Percentiles rank a stretch among this genome's conserved stretches.
phyloP scores from a whole-genome alignment of 306 rosid genomes.

The Vigna angularis region DNA sequence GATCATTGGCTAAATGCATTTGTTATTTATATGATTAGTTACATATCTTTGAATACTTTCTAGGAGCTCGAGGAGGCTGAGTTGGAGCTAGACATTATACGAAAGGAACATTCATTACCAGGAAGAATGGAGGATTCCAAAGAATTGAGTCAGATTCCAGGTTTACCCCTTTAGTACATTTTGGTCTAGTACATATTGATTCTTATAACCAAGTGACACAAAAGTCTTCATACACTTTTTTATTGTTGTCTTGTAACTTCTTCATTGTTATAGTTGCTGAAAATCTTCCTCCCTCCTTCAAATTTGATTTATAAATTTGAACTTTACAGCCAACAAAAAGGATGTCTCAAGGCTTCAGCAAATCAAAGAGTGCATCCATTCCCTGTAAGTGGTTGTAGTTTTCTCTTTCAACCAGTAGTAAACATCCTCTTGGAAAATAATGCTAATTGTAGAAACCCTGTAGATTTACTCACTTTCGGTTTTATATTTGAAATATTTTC shows the following conservation, averaged over 20 bases:
- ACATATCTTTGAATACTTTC: slow-evolving; percentile 41
- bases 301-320: slow-evolving; percentile 36
- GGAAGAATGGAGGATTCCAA: slow-evolving; percentile 53
- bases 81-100: slow-evolving; percentile 76
- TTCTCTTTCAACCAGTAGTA: slow-evolving; percentile 7
- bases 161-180: slow-evolving; percentile 51
- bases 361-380: slow-evolving; percentile 71
- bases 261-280: slow-evolving; percentile 9
- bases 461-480: slow-evolving; percentile 1
- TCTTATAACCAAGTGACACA: neutral
- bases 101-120: slow-evolving; percentile 60
- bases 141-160: slow-evolving; percentile 53
- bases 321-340: slow-evolving; percentile 60
- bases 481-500: slow-evolving; percentile 11
- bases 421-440: slow-evolving; percentile 21
- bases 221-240: neutral
- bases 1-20: slow-evolving; percentile 38
- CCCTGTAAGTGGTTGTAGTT: slow-evolving; percentile 68
- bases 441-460: slow-evolving; percentile 18
- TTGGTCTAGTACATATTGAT: slow-evolving; percentile 5
- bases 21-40: slow-evolving; percentile 28
- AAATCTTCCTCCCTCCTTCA: neutral
- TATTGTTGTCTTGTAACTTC: slow-evolving; percentile 28
- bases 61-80: slow-evolving; percentile 96
- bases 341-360: slow-evolving; percentile 74